Evolutionary conservation across 371 early-diverging fungal species (phyloP).

Genomic region (Homolaphlyctis polyrhiza): DNA sequence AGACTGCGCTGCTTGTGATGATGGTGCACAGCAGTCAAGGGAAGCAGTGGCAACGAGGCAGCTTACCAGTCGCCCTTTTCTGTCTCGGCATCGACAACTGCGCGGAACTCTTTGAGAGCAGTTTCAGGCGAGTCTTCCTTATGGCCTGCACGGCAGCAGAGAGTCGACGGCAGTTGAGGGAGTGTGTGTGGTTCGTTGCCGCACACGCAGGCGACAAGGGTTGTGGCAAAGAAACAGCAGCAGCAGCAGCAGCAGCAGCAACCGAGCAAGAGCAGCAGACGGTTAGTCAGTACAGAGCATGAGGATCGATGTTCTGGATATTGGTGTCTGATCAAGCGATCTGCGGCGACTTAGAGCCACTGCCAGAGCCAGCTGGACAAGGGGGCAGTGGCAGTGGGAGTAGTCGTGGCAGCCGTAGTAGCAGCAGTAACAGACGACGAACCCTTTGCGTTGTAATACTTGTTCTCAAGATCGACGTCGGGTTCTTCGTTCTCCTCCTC

Average conservation of each 20-base stretch:
- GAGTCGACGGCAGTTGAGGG: neutral
- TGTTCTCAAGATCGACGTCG: conserved; percentile 86
- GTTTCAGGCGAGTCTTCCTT: conserved; percentile 79
- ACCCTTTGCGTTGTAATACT: conserved; percentile 94
- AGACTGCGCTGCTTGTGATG: too few species aligned
- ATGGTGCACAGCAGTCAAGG: too few species aligned
- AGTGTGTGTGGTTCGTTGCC: neutral
- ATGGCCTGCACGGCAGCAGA: neutral
- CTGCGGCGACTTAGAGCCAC: neutral
- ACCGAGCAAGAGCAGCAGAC: too few species aligned
- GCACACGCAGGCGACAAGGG: neutral
- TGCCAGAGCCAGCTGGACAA: neutral
- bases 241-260: too few species aligned
- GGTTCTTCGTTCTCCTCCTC: conserved; percentile 80
- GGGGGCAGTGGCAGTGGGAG: neutral
- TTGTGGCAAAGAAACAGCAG: neutral
- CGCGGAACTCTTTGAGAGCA: conserved; percentile 76
- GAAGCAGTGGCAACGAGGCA: neutral
- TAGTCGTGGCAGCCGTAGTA: neutral
- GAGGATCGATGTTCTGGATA: too few species aligned
- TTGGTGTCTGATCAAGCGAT: too few species aligned
- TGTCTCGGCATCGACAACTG: conserved; percentile 73
- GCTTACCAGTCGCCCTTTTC: conserved; percentile 80
- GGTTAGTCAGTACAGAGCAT: too few species aligned
- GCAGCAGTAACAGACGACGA: neutral